phyloP scores from a whole-genome alignment of 352 stramenopile genomes.

The Globisporangium radiosum region DNA sequence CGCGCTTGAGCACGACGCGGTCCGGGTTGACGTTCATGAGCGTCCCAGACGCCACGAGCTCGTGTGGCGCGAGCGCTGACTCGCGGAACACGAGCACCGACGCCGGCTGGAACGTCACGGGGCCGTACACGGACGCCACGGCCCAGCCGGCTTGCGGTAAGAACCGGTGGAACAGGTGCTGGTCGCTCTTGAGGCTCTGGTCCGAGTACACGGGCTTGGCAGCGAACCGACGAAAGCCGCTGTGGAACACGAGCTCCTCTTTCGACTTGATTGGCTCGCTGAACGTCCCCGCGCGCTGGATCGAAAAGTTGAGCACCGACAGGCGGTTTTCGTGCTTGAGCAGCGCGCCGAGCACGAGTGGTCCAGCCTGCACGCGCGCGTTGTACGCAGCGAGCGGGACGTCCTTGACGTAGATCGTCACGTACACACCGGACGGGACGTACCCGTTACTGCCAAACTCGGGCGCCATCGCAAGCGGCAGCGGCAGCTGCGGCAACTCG shows the following conservation, averaged over 20 bases:
- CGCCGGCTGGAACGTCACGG: constrained; percentile 95
- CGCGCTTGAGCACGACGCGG: constrained; percentile 96
- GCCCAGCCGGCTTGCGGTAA: constrained; percentile 88
- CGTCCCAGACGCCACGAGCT: constrained; percentile 93
- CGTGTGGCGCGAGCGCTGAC: constrained; percentile 17
- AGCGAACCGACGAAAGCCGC: constrained; percentile 93
- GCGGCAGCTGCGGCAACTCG: constrained; percentile 17
- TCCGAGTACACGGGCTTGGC: constrained; percentile 95
- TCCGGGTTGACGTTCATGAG: constrained; percentile 96
- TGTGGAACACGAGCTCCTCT: constrained; percentile 94
- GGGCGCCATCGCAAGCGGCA: constrained; percentile 21
- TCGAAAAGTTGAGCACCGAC: constrained; percentile 97
- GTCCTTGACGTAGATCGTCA: constrained; percentile 83
- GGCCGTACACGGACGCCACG: constrained; percentile 86
- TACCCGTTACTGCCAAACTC: constrained; percentile 79
- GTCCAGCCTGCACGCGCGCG: constrained; percentile 46
- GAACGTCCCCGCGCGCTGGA: constrained; percentile 79
- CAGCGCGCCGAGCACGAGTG: constrained; percentile 78
- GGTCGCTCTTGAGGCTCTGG: constrained; percentile 97
- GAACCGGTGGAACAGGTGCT: constrained; percentile 98
- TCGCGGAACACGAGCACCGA: constrained; percentile 95
- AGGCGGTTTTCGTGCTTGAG: constrained; percentile 96
- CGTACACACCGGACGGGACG: constrained; percentile 90
- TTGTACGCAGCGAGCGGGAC: constrained; percentile 54
- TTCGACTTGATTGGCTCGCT: constrained; percentile 95